Conservation (phyloP, 2,329 filamentous ascomycete species). For the Ophiostoma perfectum region DNA sequence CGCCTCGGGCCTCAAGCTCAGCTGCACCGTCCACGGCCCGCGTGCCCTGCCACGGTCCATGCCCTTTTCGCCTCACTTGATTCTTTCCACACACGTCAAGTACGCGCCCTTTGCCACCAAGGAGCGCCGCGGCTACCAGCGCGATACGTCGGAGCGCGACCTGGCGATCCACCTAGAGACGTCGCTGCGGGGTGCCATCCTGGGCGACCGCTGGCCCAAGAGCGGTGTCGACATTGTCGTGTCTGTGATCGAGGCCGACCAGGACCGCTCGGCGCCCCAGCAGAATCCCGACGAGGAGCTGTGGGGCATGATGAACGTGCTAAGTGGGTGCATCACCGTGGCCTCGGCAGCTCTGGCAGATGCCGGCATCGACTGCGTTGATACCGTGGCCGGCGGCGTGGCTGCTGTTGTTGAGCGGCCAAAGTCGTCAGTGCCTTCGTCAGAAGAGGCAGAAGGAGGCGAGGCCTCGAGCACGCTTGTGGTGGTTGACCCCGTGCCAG, state of each 20-base stretch:
- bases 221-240: conserved; percentile 93
- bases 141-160: conserved; percentile 81
- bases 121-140: conserved; percentile 74
- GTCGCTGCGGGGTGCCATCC: conserved; percentile 79
- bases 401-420: conserved; percentile 57
- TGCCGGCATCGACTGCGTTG: conserved; percentile 92
- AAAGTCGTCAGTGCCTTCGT: conserved; percentile 33
- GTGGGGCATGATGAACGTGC: conserved; percentile 86
- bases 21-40: conserved; percentile 88
- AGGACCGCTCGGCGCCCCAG: conserved; percentile 55
- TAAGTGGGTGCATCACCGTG: conserved; percentile 88
- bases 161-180: conserved; percentile 87
- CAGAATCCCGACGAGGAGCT: conserved; percentile 52
- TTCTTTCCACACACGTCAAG: conserved; percentile 90
- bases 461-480: conserved; percentile 38
- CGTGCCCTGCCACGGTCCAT: conserved; percentile 83
- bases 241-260: conserved; percentile 88
- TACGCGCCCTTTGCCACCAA: conserved; percentile 91
- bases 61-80: conserved; percentile 85
- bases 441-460: conserved; percentile 28
- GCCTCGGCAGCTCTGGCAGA: conserved; percentile 89
- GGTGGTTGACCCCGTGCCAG: conserved; percentile 75
- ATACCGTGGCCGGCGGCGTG: conserved; percentile 82
- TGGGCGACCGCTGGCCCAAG: conserved; percentile 97
- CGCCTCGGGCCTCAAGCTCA: conserved; percentile 70